phyloP scores from a whole-genome alignment of 495 filamentous ascomycete genomes.

The Cercophora sp. region DNA sequence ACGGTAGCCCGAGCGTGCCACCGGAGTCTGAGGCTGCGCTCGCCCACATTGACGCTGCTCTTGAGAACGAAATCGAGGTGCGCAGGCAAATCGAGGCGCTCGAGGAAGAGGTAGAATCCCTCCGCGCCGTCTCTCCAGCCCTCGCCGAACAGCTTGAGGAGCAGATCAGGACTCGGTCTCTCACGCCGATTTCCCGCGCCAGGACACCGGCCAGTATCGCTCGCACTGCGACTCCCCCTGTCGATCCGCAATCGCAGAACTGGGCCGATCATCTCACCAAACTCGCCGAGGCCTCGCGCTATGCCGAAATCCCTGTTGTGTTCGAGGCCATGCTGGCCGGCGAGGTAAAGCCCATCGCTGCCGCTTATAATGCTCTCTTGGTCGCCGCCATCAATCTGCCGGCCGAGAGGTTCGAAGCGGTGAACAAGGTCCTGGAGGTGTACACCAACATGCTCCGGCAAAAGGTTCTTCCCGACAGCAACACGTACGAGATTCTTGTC shows the following conservation, averaged over 20 bases:
- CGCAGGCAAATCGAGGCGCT: slow-evolving; percentile 43
- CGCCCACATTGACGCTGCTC: slow-evolving; percentile 46
- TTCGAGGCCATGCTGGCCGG: slow-evolving; percentile 82
- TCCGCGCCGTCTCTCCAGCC: slow-evolving; percentile 32
- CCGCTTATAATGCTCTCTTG: slow-evolving; percentile 86
- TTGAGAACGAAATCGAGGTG: slow-evolving; percentile 46
- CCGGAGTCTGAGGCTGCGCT: slow-evolving; percentile 40
- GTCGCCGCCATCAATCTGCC: slow-evolving; percentile 74
- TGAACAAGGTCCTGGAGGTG: slow-evolving; percentile 87
- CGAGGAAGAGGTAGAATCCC: slow-evolving; percentile 40
- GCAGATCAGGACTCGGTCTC: slow-evolving; percentile 35
- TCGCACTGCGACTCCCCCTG: slow-evolving; percentile 41
- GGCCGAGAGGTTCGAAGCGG: slow-evolving; percentile 67
- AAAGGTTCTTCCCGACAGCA: slow-evolving; percentile 71
- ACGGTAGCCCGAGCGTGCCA: slow-evolving; percentile 19
- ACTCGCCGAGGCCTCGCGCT: slow-evolving; percentile 62
- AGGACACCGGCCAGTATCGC: slow-evolving; percentile 39
- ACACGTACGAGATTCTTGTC: slow-evolving; percentile 83
- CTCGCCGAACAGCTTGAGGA: slow-evolving; percentile 35
- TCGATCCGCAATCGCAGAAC: slow-evolving; percentile 56
- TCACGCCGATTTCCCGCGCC: slow-evolving; percentile 36
- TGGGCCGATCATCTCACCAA: slow-evolving; percentile 73
- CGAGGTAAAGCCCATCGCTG: slow-evolving; percentile 71
- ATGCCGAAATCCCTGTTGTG: slow-evolving; percentile 79
- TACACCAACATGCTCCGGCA: slow-evolving; percentile 94